Percentiles rank a stretch among this genome's conserved stretches.
Evolutionary conservation across 495 filamentous ascomycete species (phyloP).

Genomic region (Daldinia concentrica): DNA sequence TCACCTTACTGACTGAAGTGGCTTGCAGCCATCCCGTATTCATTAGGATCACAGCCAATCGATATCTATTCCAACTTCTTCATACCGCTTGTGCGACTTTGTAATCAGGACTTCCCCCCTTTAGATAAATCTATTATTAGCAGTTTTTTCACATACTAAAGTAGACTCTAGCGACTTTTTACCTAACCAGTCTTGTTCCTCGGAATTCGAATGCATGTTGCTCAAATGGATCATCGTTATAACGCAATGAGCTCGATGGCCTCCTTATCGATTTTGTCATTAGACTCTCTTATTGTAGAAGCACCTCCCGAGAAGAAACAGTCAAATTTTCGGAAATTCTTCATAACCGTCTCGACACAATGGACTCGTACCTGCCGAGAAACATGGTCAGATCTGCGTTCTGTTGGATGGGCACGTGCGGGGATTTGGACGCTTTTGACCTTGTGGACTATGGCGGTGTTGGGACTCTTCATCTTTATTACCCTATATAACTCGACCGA

Average conservation of each 20-base stretch:
- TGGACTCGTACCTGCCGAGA: not conserved
- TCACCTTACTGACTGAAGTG: not conserved
- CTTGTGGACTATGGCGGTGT: not conserved
- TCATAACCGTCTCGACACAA: not conserved
- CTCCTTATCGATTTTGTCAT: not conserved
- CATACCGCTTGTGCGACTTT: not conserved
- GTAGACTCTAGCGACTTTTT: not conserved
- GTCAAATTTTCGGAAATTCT: not conserved
- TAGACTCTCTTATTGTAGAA: not conserved
- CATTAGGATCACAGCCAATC: not conserved
- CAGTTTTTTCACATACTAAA: not conserved
- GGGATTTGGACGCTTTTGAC: slow-evolving; percentile 2
- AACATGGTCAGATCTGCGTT: not conserved
- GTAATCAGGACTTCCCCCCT: no score
- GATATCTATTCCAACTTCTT: not conserved
- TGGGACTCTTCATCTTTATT: slow-evolving; percentile 3
- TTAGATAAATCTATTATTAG: not conserved
- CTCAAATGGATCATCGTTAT: not conserved
- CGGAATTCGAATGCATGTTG: not conserved
- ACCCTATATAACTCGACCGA: not conserved
- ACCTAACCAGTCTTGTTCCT: not conserved
- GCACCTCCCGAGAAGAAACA: not conserved
- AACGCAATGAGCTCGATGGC: slow-evolving; percentile 2
- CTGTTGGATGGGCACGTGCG: slow-evolving; percentile 12
- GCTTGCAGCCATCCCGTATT: not conserved